Evolutionary conservation across 2,329 filamentous ascomycete genomes (phyloP), one percentile per base, ranked within the genome.

Genomic region (Pezicula radicicola): DNA sequence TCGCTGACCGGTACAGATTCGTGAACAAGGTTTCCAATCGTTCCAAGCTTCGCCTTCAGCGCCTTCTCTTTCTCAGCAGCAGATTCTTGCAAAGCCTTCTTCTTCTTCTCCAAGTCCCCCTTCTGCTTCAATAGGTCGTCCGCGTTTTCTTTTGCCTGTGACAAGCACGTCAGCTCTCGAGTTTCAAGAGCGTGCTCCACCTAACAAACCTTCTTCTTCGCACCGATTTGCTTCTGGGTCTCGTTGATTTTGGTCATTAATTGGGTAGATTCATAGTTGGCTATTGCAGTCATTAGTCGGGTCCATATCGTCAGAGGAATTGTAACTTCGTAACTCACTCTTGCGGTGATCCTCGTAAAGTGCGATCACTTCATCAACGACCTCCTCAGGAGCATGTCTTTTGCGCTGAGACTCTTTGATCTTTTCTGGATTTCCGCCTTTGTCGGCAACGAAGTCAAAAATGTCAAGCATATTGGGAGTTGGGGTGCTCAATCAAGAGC

Each of bases 11-110:
- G 89, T 8, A 96, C 92, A 15, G 88, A 89, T 25, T 90, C 85
- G 74, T 97, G 91, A 49, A 99, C 94, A 70, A 92, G 84, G 72
- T 96, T 96, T 59, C 91, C 94, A 61, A 99, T 88, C 1, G 83
- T 86, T 71, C 87, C 89, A 63, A 91, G 83, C 75, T 96, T 95
- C 63, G 78, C 79, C 66, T 88, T 85, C 56, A 97, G 78, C 41
- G 81, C 75, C 47, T 77, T 74, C 56, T 94, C 87, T 73, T 96
- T 96, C 68, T 88, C 81, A 15, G 78, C 76, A 2, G 91, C 91
- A 52, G 81, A 74, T 33, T 91, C 87, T 61, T 91, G 83, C 53
- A 91, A 78, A 42, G 80, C 79, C 73, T 92, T 92, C 78, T 95
- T 93, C 72, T 91, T 79, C 71, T 89, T 86, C 65, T 92, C 87